Evolutionary conservation across 352 stramenopile genomes (phyloP).

Genomic region (Discostella stelligera): DNA sequence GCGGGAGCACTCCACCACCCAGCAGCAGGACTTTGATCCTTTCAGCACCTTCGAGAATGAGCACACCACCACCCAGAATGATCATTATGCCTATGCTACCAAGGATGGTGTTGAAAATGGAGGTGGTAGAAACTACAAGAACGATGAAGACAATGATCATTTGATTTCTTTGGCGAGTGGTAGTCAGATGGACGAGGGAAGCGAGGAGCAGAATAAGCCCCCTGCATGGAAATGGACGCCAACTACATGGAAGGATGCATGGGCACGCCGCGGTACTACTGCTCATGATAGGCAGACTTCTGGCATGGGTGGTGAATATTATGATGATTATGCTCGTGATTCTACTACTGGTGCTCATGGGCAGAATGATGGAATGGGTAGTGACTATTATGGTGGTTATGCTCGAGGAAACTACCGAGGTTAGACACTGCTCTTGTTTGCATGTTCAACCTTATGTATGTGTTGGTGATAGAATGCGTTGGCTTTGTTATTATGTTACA

Average conservation of each 20-base stretch:
- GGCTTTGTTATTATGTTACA: background rate
- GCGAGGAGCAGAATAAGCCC: background rate
- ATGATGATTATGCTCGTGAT: background rate
- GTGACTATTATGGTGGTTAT: background rate
- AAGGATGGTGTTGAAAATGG: background rate
- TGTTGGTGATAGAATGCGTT: background rate
- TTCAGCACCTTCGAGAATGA: background rate
- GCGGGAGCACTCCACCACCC: background rate
- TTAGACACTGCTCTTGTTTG: background rate
- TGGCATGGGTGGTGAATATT: background rate
- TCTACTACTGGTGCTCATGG: no score
- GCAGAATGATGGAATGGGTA: background rate
- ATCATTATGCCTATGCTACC: background rate
- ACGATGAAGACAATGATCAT: background rate
- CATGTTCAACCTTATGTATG: background rate
- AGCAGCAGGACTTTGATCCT: background rate
- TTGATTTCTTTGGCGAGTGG: background rate
- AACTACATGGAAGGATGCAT: background rate
- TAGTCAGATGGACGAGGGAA: background rate
- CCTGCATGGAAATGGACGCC: background rate
- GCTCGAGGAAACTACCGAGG: background rate
- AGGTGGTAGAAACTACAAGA: background rate
- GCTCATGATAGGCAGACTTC: no score
- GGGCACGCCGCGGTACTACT: background rate
- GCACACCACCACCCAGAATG: background rate